Conservation (phyloP, 73 alveolate species). For the Tetrahymena elliotti region DNA sequence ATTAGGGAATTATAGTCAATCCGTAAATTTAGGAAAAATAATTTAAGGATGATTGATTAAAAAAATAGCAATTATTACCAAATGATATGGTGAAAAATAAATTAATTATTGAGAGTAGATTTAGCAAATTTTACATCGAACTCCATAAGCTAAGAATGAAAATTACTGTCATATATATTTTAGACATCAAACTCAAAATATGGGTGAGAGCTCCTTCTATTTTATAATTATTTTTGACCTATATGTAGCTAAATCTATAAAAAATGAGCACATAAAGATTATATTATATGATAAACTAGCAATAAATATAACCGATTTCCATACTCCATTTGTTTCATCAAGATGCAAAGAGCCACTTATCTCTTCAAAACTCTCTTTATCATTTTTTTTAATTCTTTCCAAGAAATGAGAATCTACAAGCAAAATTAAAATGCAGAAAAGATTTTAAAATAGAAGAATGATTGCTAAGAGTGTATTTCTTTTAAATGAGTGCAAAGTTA, state of each 20-base stretch:
- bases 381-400: neutral
- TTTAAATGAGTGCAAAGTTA: neutral
- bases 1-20: neutral
- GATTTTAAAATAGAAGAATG: neutral
- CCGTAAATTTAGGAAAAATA: no score
- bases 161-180: neutral
- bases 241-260: neutral
- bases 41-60: no score
- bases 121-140: neutral
- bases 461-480: neutral
- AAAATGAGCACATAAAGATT: neutral
- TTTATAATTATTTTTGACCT: neutral
- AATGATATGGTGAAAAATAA: neutral
- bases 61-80: neutral
- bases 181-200: neutral
- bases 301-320: neutral
- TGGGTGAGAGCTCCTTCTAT: neutral
- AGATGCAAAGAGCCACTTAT: neutral
- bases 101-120: neutral
- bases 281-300: neutral
- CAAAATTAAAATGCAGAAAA: neutral
- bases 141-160: neutral
- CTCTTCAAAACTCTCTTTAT: neutral
- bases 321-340: neutral
- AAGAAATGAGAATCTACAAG: neutral